Percentiles rank a stretch among this genome's conserved stretches.
phyloP scores from a whole-genome alignment of 225 moss, liverwort and hornwort species.

The Pseudisothecium myosuroides region DNA sequence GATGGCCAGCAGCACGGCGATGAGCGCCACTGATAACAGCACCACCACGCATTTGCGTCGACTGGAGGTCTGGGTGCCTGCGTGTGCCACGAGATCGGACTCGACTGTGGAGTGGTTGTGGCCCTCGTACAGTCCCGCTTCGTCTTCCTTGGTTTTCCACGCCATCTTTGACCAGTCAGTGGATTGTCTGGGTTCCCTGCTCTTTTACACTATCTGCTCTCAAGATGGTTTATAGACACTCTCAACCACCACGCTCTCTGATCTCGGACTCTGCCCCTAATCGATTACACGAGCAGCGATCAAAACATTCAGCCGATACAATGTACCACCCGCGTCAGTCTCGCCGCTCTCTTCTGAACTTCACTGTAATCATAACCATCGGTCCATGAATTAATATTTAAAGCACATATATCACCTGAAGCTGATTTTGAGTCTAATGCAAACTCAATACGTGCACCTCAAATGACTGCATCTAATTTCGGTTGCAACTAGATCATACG shows the following conservation, averaged over 20 bases:
- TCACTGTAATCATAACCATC: background rate
- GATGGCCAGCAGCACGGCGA: constrained; percentile 2
- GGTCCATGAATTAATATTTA: background rate
- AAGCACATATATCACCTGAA: background rate
- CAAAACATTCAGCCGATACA: background rate
- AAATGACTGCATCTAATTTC: background rate
- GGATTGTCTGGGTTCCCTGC: too few species aligned
- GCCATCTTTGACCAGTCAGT: background rate
- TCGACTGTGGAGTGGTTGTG: background rate
- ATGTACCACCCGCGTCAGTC: background rate
- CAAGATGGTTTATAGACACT: background rate
- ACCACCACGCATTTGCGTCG: background rate
- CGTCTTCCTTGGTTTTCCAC: background rate
- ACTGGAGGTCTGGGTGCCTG: background rate
- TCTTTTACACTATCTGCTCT: background rate
- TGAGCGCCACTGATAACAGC: background rate
- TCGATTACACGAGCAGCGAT: background rate
- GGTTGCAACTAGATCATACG: background rate
- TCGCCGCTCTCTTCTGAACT: too few species aligned
- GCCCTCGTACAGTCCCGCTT: background rate
- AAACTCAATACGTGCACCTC: background rate
- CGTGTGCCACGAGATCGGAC: background rate
- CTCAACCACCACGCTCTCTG: background rate
- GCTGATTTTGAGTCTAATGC: background rate
- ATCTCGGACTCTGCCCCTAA: background rate